Evolutionary conservation across 2,329 filamentous ascomycete genomes (phyloP).

Genomic region (Paracorniculantispora psalliotae): DNA sequence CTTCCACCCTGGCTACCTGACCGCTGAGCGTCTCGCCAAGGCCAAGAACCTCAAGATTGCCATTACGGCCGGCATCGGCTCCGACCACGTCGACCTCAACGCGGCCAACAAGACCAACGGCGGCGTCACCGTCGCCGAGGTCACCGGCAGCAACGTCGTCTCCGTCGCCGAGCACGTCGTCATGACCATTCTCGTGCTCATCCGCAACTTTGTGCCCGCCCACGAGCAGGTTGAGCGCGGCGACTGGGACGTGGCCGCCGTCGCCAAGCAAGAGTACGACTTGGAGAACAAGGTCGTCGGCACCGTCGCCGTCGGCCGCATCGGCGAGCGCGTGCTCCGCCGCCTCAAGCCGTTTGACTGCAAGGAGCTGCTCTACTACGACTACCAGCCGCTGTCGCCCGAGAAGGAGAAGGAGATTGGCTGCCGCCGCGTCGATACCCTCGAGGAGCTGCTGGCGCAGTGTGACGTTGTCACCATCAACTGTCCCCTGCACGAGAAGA

Average conservation of each 20-base stretch:
- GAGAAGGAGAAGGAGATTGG: constrained; percentile 95
- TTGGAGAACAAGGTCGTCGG: constrained; percentile 96
- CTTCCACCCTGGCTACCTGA: constrained; percentile 98
- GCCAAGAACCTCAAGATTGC: constrained; percentile 99
- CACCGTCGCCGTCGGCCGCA: constrained; percentile 94
- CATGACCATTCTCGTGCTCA: constrained; percentile 95
- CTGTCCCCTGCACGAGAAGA: constrained; percentile 98
- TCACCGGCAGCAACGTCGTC: constrained; percentile 96
- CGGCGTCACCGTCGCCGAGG: constrained; percentile 93
- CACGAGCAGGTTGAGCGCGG: constrained; percentile 88
- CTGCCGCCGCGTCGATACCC: constrained; percentile 77
- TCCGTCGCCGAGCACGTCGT: constrained; percentile 98
- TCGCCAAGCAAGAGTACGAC: constrained; percentile 97
- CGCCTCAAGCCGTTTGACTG: constrained; percentile 97
- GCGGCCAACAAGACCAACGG: constrained; percentile 98
- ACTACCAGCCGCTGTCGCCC: constrained; percentile 88
- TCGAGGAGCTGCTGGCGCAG: constrained; percentile 91
- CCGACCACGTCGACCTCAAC: constrained; percentile 95
- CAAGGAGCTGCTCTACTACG: constrained; percentile 99
- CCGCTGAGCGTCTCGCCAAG: constrained; percentile 89
- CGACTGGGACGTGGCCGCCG: constrained; percentile 92
- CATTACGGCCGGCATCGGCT: constrained; percentile 95
- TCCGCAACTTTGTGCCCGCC: constrained; percentile 97
- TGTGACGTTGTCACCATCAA: constrained; percentile 99
- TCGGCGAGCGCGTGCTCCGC: constrained; percentile 95